phyloP scores from a whole-genome alignment of 768 basidiomycete genomes.

The Cystofilobasidium macerans region DNA sequence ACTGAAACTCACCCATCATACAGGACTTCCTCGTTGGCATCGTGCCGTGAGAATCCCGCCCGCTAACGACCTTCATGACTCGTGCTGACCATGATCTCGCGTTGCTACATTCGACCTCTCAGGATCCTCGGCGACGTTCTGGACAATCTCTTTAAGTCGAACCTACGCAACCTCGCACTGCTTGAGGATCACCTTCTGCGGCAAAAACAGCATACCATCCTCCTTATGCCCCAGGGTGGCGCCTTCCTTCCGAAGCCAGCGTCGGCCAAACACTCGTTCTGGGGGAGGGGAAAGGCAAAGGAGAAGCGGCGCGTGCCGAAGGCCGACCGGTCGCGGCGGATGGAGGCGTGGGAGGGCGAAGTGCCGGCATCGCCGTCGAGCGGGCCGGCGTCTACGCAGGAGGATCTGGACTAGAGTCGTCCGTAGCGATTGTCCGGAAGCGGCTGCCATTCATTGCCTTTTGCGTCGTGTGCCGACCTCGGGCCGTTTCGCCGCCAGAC shows the following conservation, averaged over 20 bases:
- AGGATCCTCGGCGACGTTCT: not conserved
- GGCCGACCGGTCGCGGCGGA: not conserved
- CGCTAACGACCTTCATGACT: not conserved
- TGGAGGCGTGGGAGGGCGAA: conserved; percentile 1
- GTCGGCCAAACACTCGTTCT: conserved; percentile 5
- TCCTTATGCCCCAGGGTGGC: not conserved
- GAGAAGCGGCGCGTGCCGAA: not conserved
- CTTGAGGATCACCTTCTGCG: not conserved
- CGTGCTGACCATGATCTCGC: no score
- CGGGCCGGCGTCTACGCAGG: no score
- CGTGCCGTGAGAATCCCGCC: not conserved
- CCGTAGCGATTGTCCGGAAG: no score
- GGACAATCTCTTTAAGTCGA: not conserved
- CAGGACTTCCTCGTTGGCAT: not conserved
- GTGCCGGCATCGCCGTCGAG: no score
- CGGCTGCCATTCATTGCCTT: no score
- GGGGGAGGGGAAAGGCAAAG: not conserved
- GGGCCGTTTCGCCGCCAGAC: no score
- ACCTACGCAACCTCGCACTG: not conserved
- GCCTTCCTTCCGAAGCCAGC: not conserved
- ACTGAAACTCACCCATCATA: not conserved
- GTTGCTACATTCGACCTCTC: no score
- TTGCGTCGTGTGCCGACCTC: no score
- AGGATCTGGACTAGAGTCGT: no score
- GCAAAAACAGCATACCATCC: not conserved